A percentile compares a stretch with the other conserved stretches of the same genome.
phyloP scores from a whole-genome alignment of 225 moss, liverwort and hornwort species.

The Marchantia paleacea region DNA sequence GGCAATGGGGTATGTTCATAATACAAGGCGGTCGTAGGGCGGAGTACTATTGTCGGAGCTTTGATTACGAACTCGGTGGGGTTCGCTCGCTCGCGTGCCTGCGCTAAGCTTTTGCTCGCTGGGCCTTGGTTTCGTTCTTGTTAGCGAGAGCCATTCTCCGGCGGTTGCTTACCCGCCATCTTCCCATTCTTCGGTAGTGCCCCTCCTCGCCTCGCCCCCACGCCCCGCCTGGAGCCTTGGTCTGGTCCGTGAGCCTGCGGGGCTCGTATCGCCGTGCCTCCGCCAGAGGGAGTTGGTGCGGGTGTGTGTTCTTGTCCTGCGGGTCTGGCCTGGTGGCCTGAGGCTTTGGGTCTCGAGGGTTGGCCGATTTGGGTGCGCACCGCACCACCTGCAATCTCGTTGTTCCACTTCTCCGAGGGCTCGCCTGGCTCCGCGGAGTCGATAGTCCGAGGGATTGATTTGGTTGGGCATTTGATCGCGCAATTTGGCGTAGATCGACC shows the following conservation, averaged over 20 bases:
- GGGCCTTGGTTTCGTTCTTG: too few relatives aligned
- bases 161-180: slow-evolving; percentile 42
- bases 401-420: not conserved
- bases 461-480: slow-evolving; percentile 6
- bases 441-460: not conserved
- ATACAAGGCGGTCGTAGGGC: not conserved
- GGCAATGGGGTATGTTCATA: not conserved
- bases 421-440: not conserved
- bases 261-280: not conserved
- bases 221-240: not conserved
- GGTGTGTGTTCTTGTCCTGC: slow-evolving; percentile 16
- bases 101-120: slow-evolving; percentile 5
- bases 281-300: not conserved
- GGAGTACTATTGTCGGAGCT: not conserved
- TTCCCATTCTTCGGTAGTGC: slow-evolving; percentile 23
- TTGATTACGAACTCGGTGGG: slow-evolving; percentile 1
- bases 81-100: not conserved
- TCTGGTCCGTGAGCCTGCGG: not conserved
- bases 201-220: slow-evolving; percentile 24
- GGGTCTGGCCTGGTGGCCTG: not conserved
- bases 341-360: not conserved
- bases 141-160: slow-evolving; percentile 16
- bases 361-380: not conserved
- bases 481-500: not conserved
- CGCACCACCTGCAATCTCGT: slow-evolving; percentile 8